Evolutionary conservation across 179 eudicot species (phyloP).

Genomic region (Silene noctiflora): DNA sequence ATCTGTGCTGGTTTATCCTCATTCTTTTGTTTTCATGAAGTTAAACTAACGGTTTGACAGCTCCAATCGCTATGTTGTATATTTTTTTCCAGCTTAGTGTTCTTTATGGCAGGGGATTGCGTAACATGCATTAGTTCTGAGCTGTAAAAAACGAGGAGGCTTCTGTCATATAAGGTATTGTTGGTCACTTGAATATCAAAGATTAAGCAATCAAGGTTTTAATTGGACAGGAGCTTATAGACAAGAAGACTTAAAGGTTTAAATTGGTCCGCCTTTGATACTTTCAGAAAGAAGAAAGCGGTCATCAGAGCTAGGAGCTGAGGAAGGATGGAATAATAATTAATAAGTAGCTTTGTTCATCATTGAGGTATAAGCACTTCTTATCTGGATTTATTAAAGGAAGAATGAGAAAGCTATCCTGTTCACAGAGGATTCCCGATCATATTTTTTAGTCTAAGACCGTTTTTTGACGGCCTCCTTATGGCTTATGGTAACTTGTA

Average conservation of each 20-base stretch:
- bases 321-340: background rate
- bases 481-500: background rate
- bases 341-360: background rate
- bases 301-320: slow-evolving; percentile 49
- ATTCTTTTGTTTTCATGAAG: slow-evolving; percentile 43
- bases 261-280: slow-evolving; percentile 39
- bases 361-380: background rate
- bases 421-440: background rate
- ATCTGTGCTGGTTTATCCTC: slow-evolving; percentile 57
- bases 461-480: background rate
- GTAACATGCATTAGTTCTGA: slow-evolving; percentile 1
- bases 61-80: slow-evolving; percentile 44
- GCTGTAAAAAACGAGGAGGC: background rate
- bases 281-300: slow-evolving; percentile 52
- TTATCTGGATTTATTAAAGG: background rate
- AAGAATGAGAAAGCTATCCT: background rate
- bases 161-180: background rate
- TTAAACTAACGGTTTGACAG: slow-evolving; percentile 49
- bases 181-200: slow-evolving; percentile 33
- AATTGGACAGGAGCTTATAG: slow-evolving; percentile 50
- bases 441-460: background rate
- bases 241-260: slow-evolving; percentile 39
- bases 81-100: slow-evolving; percentile 52
- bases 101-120: slow-evolving; percentile 42
- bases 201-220: slow-evolving; percentile 51